Conservation (phyloP, 495 filamentous ascomycete genomes). For the Annulohypoxylon moriforme region DNA sequence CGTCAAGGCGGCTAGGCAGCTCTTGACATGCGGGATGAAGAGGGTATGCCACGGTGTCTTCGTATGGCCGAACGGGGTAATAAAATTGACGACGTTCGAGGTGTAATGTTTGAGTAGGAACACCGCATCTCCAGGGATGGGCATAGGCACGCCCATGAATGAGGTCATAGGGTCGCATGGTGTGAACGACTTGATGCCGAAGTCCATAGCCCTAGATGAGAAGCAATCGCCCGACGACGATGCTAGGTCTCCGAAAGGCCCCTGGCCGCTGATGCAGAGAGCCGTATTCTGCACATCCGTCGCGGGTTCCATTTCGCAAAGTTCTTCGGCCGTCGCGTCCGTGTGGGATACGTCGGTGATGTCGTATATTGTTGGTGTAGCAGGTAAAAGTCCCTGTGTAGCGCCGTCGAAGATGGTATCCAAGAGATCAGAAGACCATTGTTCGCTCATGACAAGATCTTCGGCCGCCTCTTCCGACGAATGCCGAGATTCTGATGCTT, state of each 20-base stretch:
- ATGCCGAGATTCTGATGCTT: not conserved
- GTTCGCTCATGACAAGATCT: not conserved
- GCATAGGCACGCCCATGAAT: not conserved
- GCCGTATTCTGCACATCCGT: not conserved
- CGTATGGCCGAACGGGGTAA: not conserved
- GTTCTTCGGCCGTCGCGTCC: not conserved
- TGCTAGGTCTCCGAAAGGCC: not conserved
- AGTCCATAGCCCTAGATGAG: not conserved
- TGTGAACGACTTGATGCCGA: not conserved
- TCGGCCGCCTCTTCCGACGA: not conserved
- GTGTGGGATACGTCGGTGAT: not conserved
- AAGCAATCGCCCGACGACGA: not conserved
- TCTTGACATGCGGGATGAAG: not conserved
- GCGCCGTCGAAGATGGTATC: not conserved
- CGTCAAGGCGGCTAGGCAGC: not conserved
- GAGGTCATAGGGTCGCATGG: not conserved
- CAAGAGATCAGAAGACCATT: not conserved
- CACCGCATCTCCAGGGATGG: not conserved
- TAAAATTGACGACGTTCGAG: not conserved
- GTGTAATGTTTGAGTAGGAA: not conserved
- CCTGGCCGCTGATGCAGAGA: not conserved
- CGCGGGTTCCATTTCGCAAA: not conserved
- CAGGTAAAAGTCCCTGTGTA: not conserved
- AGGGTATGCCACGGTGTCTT: not conserved
- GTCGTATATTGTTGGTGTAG: not conserved